Percentiles rank a stretch among this genome's conserved stretches.
phyloP scores from a whole-genome alignment of 768 basidiomycete genomes.

The Naematelia aurantialba region DNA sequence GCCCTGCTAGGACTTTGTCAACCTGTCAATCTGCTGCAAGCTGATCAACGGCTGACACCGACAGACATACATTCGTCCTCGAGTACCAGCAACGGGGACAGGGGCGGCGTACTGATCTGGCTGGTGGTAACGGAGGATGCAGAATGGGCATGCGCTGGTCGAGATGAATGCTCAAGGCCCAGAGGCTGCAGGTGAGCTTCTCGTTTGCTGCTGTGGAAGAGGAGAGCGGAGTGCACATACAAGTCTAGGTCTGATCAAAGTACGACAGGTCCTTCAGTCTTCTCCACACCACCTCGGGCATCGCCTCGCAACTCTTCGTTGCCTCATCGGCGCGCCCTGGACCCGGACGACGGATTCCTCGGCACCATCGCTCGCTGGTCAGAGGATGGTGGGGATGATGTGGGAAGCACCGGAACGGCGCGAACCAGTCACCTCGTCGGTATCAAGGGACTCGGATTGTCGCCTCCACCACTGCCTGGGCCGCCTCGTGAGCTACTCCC shows the following conservation, averaged over 20 bases:
- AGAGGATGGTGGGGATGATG: neutral
- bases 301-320: neutral
- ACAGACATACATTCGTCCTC: neutral
- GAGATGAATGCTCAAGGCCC: neutral
- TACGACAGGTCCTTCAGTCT: neutral
- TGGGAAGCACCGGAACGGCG: neutral
- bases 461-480: constrained; percentile 31
- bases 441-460: constrained; percentile 14
- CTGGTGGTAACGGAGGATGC: neutral
- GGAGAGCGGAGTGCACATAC: neutral
- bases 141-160: neutral
- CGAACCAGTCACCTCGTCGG: constrained; percentile 19
- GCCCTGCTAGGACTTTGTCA: too few relatives aligned
- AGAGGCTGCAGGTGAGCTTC: neutral
- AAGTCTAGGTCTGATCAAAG: neutral
- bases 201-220: too few relatives aligned
- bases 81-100: neutral
- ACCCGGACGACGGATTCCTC: constrained; percentile 13
- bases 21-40: too few relatives aligned
- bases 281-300: neutral
- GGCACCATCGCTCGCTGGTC: constrained; percentile 16
- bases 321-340: neutral
- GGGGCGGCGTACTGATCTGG: neutral
- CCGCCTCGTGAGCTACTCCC: constrained; percentile 30
- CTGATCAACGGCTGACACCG: neutral